These are phyloP conservation scores for Candida koratica DNA, from an alignment of 805 yeast species.

Conservation along the genomic window DNA sequence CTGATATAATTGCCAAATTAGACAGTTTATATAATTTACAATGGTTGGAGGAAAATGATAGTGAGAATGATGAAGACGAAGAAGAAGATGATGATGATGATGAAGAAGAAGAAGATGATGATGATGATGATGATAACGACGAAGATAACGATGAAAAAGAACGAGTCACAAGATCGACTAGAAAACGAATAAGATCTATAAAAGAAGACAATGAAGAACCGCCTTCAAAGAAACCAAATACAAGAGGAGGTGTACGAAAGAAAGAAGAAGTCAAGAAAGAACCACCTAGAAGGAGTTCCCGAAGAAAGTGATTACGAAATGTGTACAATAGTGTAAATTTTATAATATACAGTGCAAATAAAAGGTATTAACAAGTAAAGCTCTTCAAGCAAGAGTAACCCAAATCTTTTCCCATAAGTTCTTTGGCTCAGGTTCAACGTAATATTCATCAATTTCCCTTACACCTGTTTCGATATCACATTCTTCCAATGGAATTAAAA, in stretches of 20 bases:
- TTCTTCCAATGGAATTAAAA: slow-evolving; percentile 49
- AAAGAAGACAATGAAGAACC: slow-evolving; percentile 4
- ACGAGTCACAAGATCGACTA: slow-evolving; percentile 4
- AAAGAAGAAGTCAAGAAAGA: slow-evolving; percentile 8
- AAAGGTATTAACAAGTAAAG: not conserved
- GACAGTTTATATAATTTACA: slow-evolving; percentile 51
- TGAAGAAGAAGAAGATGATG: slow-evolving; percentile 14
- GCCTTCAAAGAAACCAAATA: slow-evolving; percentile 4
- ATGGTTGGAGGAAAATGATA: slow-evolving; percentile 50
- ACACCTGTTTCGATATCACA: slow-evolving; percentile 69
- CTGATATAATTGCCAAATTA: slow-evolving; percentile 58
- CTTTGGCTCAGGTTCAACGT: slow-evolving; percentile 53
- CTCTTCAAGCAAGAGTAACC: slow-evolving; percentile 28
- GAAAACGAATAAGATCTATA: slow-evolving; percentile 2
- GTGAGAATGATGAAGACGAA: slow-evolving; percentile 15
- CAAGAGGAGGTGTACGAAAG: slow-evolving; percentile 19
- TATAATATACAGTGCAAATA: slow-evolving; percentile 6
- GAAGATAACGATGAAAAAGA: slow-evolving; percentile 16
- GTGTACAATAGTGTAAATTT: slow-evolving; percentile 1
- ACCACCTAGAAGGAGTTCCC: slow-evolving; percentile 18
- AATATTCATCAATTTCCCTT: slow-evolving; percentile 56
- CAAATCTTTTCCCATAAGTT: slow-evolving; percentile 55
- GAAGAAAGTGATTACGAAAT: slow-evolving; percentile 15
- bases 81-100: slow-evolving; percentile 8
- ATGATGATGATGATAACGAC: too few relatives aligned